Conservation (phyloP, 805 yeast genomes). For the Metschnikowia peoriensis region DNA sequence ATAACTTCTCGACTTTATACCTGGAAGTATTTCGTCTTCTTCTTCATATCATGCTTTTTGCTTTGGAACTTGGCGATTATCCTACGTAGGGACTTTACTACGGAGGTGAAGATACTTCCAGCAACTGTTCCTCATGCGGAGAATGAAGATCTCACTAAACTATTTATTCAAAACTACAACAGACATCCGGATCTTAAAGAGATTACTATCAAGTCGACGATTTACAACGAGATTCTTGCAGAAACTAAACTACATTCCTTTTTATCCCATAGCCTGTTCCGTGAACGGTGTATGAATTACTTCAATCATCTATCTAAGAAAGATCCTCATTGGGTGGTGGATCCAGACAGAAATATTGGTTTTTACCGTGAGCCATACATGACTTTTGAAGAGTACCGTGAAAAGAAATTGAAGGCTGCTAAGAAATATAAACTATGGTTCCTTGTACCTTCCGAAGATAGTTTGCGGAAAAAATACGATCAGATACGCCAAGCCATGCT, state of each 20-base stretch:
- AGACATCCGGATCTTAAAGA: constrained; percentile 3
- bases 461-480: constrained; percentile 28
- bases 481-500: constrained; percentile 23
- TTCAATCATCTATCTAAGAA: constrained; percentile 40
- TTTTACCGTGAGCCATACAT: constrained; percentile 28
- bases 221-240: constrained; percentile 23
- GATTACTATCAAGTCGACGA: constrained; percentile 4
- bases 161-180: neutral
- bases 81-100: neutral
- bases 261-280: constrained; percentile 21
- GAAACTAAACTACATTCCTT: constrained; percentile 20
- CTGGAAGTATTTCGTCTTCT: neutral
- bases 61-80: neutral
- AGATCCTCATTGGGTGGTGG: constrained; percentile 46
- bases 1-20: neutral
- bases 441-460: constrained; percentile 30
- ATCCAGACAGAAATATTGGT: constrained; percentile 29
- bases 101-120: neutral
- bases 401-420: constrained; percentile 21
- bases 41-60: neutral
- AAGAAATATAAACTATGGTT: neutral
- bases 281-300: constrained; percentile 44
- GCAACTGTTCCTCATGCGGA: neutral
- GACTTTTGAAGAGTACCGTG: constrained; percentile 20
- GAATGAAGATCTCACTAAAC: neutral